Conservation (phyloP, 2,329 filamentous ascomycete species). For the Calycina marina region DNA sequence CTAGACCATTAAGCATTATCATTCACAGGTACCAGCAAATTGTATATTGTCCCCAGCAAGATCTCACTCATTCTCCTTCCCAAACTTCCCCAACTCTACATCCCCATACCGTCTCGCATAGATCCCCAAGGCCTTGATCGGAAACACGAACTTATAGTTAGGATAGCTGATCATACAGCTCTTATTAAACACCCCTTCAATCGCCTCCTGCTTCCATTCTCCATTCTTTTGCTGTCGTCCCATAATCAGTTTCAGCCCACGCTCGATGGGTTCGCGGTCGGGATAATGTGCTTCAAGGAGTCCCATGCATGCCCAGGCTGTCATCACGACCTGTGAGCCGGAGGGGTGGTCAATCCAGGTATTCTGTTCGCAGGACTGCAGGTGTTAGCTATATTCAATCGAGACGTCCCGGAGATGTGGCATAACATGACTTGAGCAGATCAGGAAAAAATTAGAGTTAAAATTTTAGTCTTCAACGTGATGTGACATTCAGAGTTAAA, state of each 20-base stretch:
- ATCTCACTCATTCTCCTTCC: not conserved
- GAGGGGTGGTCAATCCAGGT: conserved; percentile 60
- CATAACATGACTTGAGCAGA: too few species aligned
- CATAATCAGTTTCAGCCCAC: conserved; percentile 71
- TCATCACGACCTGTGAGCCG: conserved; percentile 83
- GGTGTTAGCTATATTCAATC: too few species aligned
- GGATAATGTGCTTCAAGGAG: conserved; percentile 75
- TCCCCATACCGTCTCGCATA: conserved; percentile 28
- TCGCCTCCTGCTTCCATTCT: conserved; percentile 89
- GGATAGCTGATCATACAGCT: conserved; percentile 98
- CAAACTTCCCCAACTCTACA: conserved; percentile 6
- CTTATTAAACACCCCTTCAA: conserved; percentile 98
- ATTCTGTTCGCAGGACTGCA: too few species aligned
- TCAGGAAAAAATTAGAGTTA: not conserved
- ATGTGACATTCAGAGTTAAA: not conserved
- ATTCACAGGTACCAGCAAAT: too few species aligned
- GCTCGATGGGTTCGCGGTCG: conserved; percentile 54
- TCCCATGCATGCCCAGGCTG: conserved; percentile 75
- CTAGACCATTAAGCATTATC: too few species aligned
- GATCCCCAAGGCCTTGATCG: conserved; percentile 86
- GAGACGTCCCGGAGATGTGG: too few species aligned
- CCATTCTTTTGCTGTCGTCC: conserved; percentile 72
- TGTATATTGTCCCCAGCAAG: too few species aligned
- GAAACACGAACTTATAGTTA: conserved; percentile 96
- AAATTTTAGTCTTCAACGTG: not conserved